Conservation (phyloP, 352 stramenopile species). For the Vaucheria bursata region DNA sequence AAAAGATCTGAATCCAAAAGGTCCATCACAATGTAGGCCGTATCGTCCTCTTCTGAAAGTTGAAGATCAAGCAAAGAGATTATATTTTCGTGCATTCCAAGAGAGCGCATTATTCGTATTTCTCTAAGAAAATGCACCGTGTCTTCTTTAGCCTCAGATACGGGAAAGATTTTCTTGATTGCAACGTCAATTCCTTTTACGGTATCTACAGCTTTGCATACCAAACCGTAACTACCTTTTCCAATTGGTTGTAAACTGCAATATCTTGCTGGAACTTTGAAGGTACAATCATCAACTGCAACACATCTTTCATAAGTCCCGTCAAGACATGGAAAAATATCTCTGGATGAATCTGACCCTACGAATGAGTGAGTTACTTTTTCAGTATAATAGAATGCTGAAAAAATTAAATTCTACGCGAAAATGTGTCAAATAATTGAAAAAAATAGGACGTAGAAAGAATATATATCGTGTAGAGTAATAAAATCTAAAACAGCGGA, state of each 20-base stretch:
- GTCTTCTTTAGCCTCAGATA: not conserved
- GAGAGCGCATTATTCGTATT: not conserved
- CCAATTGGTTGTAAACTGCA: not conserved
- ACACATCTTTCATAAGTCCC: not conserved
- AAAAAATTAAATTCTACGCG: too few species aligned
- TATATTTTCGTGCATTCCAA: not conserved
- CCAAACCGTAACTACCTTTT: not conserved
- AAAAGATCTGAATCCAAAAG: constrained; percentile 83
- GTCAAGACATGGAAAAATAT: too few species aligned
- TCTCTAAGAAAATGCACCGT: not conserved
- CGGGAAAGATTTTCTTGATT: not conserved
- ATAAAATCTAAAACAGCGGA: too few species aligned
- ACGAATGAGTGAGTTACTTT: too few species aligned
- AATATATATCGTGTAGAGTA: too few species aligned
- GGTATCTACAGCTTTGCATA: not conserved
- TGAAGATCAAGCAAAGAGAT: not conserved
- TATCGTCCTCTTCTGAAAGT: constrained; percentile 18
- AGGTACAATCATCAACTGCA: not conserved
- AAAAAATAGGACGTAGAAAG: too few species aligned
- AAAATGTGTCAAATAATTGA: too few species aligned
- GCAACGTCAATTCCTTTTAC: not conserved
- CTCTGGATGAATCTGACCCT: too few species aligned
- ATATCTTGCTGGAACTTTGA: not conserved
- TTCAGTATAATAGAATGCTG: too few species aligned
- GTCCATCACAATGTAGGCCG: constrained; percentile 86